Percentiles rank a stretch among this genome's conserved stretches.
Conservation (phyloP, 2,329 filamentous ascomycete species). For the Cordyceps cicadae region DNA sequence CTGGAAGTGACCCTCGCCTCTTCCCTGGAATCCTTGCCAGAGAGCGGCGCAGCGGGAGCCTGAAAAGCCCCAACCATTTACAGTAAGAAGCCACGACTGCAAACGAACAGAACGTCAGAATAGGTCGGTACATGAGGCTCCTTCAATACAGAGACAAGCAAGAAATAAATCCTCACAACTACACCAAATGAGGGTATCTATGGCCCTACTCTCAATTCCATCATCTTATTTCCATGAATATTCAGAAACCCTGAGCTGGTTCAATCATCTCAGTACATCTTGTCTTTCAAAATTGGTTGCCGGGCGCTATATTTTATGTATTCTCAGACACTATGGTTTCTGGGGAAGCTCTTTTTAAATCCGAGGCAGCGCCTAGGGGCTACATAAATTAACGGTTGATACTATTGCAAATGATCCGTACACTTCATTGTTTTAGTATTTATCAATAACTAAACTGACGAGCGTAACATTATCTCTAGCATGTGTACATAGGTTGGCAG, state of each 20-base stretch:
- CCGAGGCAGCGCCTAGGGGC: neutral
- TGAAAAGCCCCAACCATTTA: conserved; percentile 22
- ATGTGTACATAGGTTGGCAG: neutral
- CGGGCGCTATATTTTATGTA: neutral
- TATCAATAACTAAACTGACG: too few relatives aligned
- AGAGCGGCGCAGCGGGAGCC: conserved; percentile 36
- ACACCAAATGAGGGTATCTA: neutral
- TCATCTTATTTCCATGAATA: neutral
- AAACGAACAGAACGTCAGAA: neutral
- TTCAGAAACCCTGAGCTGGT: neutral
- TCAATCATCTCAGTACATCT: neutral
- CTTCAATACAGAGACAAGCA: neutral
- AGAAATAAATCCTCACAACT: neutral
- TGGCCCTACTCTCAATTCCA: neutral
- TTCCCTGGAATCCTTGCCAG: conserved; percentile 62
- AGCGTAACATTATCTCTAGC: too few relatives aligned
- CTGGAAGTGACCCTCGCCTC: conserved; percentile 56
- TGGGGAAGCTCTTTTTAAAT: neutral
- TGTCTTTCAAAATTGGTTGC: neutral
- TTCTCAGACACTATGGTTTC: neutral
- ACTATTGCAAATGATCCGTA: too few relatives aligned
- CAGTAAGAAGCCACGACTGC: conserved; percentile 14
- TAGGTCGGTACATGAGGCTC: too few relatives aligned
- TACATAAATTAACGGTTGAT: neutral
- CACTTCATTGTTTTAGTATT: too few relatives aligned